phyloP scores from a whole-genome alignment of 202 grass and related monocot genomes.

The Carex arenaria region DNA sequence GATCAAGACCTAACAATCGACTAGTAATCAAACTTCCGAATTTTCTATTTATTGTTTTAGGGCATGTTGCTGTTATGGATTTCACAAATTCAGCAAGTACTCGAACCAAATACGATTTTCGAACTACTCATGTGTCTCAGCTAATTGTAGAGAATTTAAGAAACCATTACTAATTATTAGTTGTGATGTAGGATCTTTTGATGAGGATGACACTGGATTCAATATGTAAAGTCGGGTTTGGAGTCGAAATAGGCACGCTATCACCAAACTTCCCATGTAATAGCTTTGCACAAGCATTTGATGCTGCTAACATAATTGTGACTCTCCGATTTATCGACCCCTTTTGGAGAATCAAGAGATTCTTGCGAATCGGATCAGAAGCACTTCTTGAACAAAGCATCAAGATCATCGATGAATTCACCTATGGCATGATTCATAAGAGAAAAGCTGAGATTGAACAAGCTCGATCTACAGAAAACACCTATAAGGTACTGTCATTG shows the following conservation, averaged over 20 bases:
- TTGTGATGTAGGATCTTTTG: conserved; percentile 58
- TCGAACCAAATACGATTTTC: neutral
- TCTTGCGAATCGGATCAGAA: conserved; percentile 61
- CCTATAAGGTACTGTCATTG: conserved; percentile 31
- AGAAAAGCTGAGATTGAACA: conserved; percentile 74
- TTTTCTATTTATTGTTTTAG: neutral
- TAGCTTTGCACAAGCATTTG: conserved; percentile 78
- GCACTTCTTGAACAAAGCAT: conserved; percentile 89
- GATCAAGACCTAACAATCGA: neutral
- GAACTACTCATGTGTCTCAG: neutral
- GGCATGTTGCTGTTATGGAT: neutral
- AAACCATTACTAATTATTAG: neutral
- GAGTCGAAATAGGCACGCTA: conserved; percentile 81
- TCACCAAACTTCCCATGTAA: conserved; percentile 75
- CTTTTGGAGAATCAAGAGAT: conserved; percentile 74
- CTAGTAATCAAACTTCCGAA: neutral
- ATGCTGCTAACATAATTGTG: conserved; percentile 77
- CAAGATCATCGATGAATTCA: conserved; percentile 81
- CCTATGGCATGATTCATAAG: conserved; percentile 65
- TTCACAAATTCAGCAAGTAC: neutral
- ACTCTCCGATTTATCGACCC: conserved; percentile 86
- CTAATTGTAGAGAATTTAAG: neutral
- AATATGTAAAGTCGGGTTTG: conserved; percentile 87
- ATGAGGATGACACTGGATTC: conserved; percentile 98
- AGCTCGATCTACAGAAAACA: conserved; percentile 39